Conservation (phyloP, 1,284 basidiomycete genomes). For the Ceratorhiza oryzae-sativae region DNA sequence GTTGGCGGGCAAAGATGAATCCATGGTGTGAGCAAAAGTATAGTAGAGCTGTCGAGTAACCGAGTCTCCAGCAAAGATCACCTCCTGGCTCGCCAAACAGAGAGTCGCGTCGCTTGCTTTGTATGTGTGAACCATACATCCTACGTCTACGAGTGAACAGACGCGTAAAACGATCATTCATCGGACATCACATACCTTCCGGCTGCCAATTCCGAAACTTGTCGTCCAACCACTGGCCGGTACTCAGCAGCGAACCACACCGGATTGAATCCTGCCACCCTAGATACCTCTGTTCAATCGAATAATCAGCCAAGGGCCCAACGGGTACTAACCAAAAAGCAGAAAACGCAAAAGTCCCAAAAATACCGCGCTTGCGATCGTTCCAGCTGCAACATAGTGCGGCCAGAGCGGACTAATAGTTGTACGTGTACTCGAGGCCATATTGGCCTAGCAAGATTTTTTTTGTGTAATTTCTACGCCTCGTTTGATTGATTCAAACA, state of each 20-base stretch:
- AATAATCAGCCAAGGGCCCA: background rate
- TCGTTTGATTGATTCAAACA: background rate
- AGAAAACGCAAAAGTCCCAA: constrained; percentile 58
- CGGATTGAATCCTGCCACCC: constrained; percentile 75
- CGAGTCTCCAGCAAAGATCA: constrained; percentile 88
- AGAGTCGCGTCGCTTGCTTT: constrained; percentile 59
- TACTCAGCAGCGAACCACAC: constrained; percentile 72
- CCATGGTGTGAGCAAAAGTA: constrained; percentile 67
- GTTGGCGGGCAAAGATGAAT: constrained; percentile 62
- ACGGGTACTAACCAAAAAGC: constrained; percentile 57
- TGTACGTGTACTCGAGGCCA: constrained; percentile 32
- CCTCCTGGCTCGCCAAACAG: constrained; percentile 62
- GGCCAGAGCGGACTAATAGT: constrained; percentile 61
- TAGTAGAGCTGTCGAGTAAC: constrained; percentile 81
- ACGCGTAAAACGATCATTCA: background rate
- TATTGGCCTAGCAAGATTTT: background rate
- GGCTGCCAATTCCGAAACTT: constrained; percentile 81
- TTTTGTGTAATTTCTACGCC: background rate
- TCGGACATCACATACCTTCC: constrained; percentile 61
- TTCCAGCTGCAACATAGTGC: constrained; percentile 58
- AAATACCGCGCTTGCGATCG: constrained; percentile 52
- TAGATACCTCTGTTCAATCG: constrained; percentile 47
- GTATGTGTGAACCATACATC: constrained; percentile 78
- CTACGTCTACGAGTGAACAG: constrained; percentile 53
- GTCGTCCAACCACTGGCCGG: constrained; percentile 81